phyloP scores from a whole-genome alignment of 1,139 yeast genomes.

The Wickerhamomyces sp. region DNA sequence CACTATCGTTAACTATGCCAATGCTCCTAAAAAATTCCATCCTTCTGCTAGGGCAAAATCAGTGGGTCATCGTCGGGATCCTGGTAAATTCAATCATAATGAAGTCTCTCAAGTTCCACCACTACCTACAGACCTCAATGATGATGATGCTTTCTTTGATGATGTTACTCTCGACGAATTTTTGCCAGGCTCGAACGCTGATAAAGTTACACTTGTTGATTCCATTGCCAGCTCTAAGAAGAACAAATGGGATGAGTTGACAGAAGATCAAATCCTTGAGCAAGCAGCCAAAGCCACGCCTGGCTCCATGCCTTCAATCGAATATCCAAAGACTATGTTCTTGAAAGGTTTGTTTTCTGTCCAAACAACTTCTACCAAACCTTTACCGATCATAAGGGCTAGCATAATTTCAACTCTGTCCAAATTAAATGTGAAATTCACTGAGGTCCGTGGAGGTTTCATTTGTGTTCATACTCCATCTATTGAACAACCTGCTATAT shows the following conservation, averaged over 20 bases:
- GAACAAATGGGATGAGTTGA: slow-evolving; percentile 28
- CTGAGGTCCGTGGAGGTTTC: slow-evolving; percentile 93
- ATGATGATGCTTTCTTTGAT: slow-evolving; percentile 55
- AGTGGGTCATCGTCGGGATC: slow-evolving; percentile 72
- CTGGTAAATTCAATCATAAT: slow-evolving; percentile 25
- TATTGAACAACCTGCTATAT: slow-evolving; percentile 17
- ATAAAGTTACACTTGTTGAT: slow-evolving; percentile 17
- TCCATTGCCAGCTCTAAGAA: slow-evolving; percentile 12
- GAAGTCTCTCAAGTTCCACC: slow-evolving; percentile 34
- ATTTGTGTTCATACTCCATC: slow-evolving; percentile 62
- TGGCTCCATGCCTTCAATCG: slow-evolving; percentile 89
- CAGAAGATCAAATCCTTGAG: slow-evolving; percentile 61
- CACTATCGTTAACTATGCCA: slow-evolving; percentile 14
- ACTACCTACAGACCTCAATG: slow-evolving; percentile 44
- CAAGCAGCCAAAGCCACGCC: slow-evolving; percentile 68
- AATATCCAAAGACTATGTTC: slow-evolving; percentile 85
- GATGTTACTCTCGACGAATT: slow-evolving; percentile 50
- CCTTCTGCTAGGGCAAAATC: slow-evolving; percentile 90
- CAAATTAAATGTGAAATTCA: slow-evolving; percentile 72
- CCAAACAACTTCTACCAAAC: slow-evolving; percentile 91
- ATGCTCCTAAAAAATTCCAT: slow-evolving; percentile 42
- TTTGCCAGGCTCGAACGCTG: slow-evolving; percentile 12
- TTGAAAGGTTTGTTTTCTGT: slow-evolving; percentile 93
- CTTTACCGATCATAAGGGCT: slow-evolving; percentile 82
- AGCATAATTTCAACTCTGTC: slow-evolving; percentile 77